Evolutionary conservation across 1,284 basidiomycete genomes (phyloP).

Genomic region (Ustilago xerochloae): DNA sequence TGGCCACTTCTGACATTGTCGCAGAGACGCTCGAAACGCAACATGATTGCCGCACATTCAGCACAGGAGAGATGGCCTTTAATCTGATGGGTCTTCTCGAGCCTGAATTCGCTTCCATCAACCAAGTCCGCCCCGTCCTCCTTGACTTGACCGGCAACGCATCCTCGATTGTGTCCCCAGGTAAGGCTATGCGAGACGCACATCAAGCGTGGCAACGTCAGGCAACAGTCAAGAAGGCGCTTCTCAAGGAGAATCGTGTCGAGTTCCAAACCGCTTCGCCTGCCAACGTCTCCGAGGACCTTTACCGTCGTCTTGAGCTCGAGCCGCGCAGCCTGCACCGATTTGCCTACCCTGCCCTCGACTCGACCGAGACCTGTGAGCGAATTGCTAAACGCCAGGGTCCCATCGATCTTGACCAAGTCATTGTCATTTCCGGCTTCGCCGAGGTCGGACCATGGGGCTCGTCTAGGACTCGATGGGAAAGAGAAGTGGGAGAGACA

Average conservation of each 20-base stretch:
- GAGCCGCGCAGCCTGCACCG: constrained; percentile 74
- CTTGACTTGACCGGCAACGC: constrained; percentile 85
- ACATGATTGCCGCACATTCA: constrained; percentile 96
- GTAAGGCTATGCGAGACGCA: constrained; percentile 80
- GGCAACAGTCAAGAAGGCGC: constrained; percentile 89
- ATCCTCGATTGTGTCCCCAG: constrained; percentile 70
- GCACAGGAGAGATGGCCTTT: constrained; percentile 99
- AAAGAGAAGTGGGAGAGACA: constrained; percentile 70
- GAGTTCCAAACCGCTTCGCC: too few species aligned
- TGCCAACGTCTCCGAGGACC: constrained; percentile 94
- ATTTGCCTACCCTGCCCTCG: too few species aligned
- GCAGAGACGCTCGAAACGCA: constrained; percentile 92
- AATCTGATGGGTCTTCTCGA: constrained; percentile 98
- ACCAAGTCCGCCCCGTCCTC: constrained; percentile 98
- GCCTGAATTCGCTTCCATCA: constrained; percentile 96
- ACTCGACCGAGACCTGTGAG: constrained; percentile 74
- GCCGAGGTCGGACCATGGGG: constrained; percentile 99
- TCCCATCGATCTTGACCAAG: constrained; percentile 89
- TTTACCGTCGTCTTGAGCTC: constrained; percentile 96
- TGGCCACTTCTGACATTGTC: constrained; percentile 93
- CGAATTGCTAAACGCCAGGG: constrained; percentile 72
- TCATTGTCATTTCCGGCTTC: constrained; percentile 93
- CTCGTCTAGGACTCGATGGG: constrained; percentile 97
- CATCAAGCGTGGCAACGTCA: constrained; percentile 90
- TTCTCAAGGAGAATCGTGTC: constrained; percentile 91